Conservation (phyloP, 208 protist species). For the Crithidia brevicula region DNA sequence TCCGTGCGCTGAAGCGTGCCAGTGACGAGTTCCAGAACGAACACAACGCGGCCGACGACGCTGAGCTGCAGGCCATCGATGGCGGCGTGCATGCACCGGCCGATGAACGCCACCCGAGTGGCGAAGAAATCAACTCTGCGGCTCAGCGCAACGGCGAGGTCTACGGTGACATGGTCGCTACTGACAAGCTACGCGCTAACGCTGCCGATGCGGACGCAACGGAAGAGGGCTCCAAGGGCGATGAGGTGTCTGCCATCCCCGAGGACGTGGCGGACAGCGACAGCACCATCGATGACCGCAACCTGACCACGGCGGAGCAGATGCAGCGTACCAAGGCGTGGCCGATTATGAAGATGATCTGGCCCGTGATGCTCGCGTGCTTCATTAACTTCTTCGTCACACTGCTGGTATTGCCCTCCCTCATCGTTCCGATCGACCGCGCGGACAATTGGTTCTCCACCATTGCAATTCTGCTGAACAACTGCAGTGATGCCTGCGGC, state of each 20-base stretch:
- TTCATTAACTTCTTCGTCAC: slow-evolving; percentile 82
- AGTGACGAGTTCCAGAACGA: background rate
- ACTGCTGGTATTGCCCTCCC: slow-evolving; percentile 76
- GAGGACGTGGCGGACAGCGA: slow-evolving; percentile 20
- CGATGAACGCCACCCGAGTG: slow-evolving; percentile 18
- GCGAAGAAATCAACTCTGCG: background rate
- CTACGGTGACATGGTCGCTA: slow-evolving; percentile 29
- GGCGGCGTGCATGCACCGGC: background rate
- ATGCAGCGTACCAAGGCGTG: slow-evolving; percentile 50
- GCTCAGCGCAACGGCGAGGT: slow-evolving; percentile 13
- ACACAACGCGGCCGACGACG: background rate
- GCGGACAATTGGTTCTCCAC: slow-evolving; percentile 76
- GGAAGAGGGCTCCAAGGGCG: slow-evolving; percentile 20
- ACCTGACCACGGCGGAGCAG: slow-evolving; percentile 70
- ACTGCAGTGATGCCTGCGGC: slow-evolving; percentile 78
- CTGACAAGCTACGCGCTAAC: slow-evolving; percentile 31
- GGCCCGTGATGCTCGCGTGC: slow-evolving; percentile 60
- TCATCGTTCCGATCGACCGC: slow-evolving; percentile 74
- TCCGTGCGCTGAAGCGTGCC: slow-evolving; percentile 39
- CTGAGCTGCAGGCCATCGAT: slow-evolving; percentile 9
- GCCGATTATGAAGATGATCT: slow-evolving; percentile 71
- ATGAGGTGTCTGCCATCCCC: slow-evolving; percentile 34
- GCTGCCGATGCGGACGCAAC: slow-evolving; percentile 10
- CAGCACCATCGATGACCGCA: slow-evolving; percentile 35
- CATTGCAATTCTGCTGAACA: slow-evolving; percentile 83